Percentiles rank a stretch among this genome's conserved stretches.
These are phyloP conservation scores for Desmodesmus armatus DNA, from an alignment of 139 green algal species.

Conservation along the genomic window DNA sequence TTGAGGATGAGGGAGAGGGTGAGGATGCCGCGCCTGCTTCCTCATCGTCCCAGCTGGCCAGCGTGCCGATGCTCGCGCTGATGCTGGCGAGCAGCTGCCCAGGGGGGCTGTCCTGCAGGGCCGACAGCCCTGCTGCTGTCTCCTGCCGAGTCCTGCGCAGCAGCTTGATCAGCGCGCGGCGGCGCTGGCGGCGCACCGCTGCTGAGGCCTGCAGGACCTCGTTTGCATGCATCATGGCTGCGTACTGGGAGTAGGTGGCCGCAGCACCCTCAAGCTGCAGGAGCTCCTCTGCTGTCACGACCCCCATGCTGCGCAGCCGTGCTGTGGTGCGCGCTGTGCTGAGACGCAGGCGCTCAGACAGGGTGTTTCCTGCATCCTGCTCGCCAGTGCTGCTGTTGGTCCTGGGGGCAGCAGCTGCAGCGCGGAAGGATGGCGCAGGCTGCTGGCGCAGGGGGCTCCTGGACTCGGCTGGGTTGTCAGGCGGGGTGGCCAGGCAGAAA, in stretches of 20 bases:
- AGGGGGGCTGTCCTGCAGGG: too few species aligned
- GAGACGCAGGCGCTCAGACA: too few species aligned
- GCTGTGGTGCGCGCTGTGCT: too few species aligned
- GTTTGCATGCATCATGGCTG: not conserved
- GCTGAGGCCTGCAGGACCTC: constrained; percentile 28
- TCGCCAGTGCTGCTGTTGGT: not conserved
- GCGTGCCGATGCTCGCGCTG: too few species aligned
- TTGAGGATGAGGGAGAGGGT: too few species aligned
- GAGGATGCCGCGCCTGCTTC: too few species aligned
- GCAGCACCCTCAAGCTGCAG: not conserved
- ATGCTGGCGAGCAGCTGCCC: too few species aligned
- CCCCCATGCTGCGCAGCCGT: not conserved
- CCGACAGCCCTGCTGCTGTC: too few species aligned
- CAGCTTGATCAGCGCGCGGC: constrained; percentile 2
- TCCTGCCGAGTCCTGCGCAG: too few species aligned
- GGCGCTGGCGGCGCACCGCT: not conserved
- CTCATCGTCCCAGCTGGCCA: too few species aligned
- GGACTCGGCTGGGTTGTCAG: constrained; percentile 12
- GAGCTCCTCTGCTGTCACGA: not conserved
- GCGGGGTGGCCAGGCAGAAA: constrained; percentile 18
- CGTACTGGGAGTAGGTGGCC: not conserved
- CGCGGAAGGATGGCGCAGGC: not conserved
- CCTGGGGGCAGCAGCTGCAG: not conserved
- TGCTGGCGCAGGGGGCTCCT: too few species aligned
- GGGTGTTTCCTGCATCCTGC: too few species aligned